Conservation (phyloP, 2,329 filamentous ascomycete genomes). For the Scedosporium aurantiacum region DNA sequence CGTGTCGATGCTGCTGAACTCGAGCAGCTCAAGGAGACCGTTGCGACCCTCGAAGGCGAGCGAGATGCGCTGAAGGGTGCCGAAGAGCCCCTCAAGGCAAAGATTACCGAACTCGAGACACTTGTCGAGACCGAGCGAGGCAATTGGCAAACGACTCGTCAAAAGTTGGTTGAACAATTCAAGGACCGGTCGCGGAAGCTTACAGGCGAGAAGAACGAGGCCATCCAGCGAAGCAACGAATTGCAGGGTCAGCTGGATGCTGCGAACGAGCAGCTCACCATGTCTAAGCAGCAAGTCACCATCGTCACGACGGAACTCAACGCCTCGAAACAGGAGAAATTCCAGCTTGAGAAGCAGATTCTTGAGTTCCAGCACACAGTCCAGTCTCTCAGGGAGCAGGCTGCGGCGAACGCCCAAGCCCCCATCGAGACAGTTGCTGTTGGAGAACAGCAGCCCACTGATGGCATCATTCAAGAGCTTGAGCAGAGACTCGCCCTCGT, state of each 20-base stretch:
- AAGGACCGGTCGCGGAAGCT: constrained; percentile 48
- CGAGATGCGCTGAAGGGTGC: constrained; percentile 43
- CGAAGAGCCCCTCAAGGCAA: constrained; percentile 40
- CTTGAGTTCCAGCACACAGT: constrained; percentile 31
- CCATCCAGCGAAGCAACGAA: constrained; percentile 38
- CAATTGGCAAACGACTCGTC: constrained; percentile 40
- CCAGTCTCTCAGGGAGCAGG: constrained; percentile 25
- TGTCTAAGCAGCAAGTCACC: constrained; percentile 43
- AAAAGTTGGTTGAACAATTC: constrained; percentile 49
- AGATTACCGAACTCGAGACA: constrained; percentile 39
- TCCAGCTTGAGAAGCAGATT: constrained; percentile 30
- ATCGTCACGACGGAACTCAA: constrained; percentile 29
- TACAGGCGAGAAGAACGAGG: constrained; percentile 42
- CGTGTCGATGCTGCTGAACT: constrained; percentile 89
- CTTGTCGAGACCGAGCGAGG: constrained; percentile 42
- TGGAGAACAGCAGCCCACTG: constrained; percentile 15
- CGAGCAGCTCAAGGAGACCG: constrained; percentile 73
- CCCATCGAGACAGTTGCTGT: constrained; percentile 2
- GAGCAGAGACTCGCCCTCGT: constrained; percentile 38
- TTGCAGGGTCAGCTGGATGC: constrained; percentile 39
- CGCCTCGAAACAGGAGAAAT: constrained; percentile 19
- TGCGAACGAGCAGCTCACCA: constrained; percentile 42
- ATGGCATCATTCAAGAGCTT: constrained; percentile 35
- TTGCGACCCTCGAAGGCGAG: constrained; percentile 55
- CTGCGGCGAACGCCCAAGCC: constrained; percentile 7